Base-by-base conservation (phyloP, 106 monocot genomes). In the Amphibolis antarctica region DNA sequence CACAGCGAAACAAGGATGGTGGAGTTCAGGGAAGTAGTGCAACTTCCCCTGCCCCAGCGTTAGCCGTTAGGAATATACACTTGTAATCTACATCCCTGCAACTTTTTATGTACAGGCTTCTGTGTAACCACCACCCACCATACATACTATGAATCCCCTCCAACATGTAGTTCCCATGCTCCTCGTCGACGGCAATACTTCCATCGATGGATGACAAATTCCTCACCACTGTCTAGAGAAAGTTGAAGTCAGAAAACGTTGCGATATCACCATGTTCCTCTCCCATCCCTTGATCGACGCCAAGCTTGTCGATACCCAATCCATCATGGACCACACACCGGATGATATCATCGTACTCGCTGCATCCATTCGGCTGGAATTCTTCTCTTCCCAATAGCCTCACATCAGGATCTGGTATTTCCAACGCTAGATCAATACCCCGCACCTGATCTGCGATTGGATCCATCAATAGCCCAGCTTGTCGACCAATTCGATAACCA, bases 1-100 rank as follows among this genome's bases (percentile, higher is more conserved):
- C 69, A 86, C 30, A 86, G 67, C 59, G 85, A 86, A 66, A 86
- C 85, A 10, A 78, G 85, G 61, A 76, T 46, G 78, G 22, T 86
- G 64, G 82, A 86, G 65, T 85, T 90, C 53, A 77, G 44, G 60
- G 83, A 90, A 68, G 18, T 69, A 13, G 61, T 90, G 26, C 31
- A 80, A 21, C 66, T 77, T 20, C 46, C 74, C 15, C 67, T 82
- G 62, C 53, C 59, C 55, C 75, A 73, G 19, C 54, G 24, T 19
- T 55, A 54, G 36, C 7, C 36, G 7, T 36, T 36, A 36, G 36
- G 4, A 7, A 7, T 7, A 36, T 36, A 2, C 7, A 7, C 7
- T 36, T 36, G 2, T 4, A 36, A 36, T 36, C 36, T 7, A 36
- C 36, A 36, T 36, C 7, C 7, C 36, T 36, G 36, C 36, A 36